These are phyloP conservation scores for Microcyclosporella mali DNA, from an alignment of 2,329 filamentous ascomycete species.

Conservation along the genomic window DNA sequence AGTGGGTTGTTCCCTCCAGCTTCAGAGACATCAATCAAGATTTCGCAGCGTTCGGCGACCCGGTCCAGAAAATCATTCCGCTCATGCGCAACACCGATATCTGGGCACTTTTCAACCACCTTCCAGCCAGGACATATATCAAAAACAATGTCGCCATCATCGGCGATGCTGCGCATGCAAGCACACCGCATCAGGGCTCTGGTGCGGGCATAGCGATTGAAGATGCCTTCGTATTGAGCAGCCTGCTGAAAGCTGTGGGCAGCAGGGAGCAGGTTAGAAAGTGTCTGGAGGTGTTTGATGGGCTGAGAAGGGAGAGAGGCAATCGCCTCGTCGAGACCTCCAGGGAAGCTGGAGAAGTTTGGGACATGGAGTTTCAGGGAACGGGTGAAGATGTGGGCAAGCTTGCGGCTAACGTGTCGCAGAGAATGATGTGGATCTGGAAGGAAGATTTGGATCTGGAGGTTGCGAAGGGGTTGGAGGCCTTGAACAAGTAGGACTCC, in stretches of 20 bases:
- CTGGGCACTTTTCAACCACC: slow-evolving; percentile 34
- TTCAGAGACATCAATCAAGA: slow-evolving; percentile 3
- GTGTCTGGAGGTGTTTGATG: slow-evolving; percentile 4
- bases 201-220: slow-evolving; percentile 28
- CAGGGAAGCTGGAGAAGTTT: slow-evolving; percentile 2
- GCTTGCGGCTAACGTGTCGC: not conserved
- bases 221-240: slow-evolving; percentile 19
- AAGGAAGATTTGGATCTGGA: slow-evolving; percentile 3
- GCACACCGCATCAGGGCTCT: slow-evolving; percentile 36
- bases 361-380: slow-evolving; percentile 4
- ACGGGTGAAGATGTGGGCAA: slow-evolving; percentile 1
- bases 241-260: slow-evolving; percentile 1
- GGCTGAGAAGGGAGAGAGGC: slow-evolving; percentile 2
- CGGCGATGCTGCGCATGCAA: slow-evolving; percentile 38
- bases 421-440: slow-evolving; percentile 6
- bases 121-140: slow-evolving; percentile 36
- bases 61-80: slow-evolving; percentile 13
- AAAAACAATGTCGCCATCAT: slow-evolving; percentile 38
- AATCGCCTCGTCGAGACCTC: slow-evolving; percentile 3
- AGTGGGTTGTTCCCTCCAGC: slow-evolving; percentile 5
- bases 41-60: slow-evolving; percentile 11
- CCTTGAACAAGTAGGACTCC: too few species aligned
- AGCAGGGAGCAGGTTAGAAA: not conserved
- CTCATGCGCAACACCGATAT: slow-evolving; percentile 10
- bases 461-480: not conserved